Evolutionary conservation across 805 yeast species (phyloP), one percentile per base, ranked within the genome.

Genomic region (Candida andamanensis): DNA sequence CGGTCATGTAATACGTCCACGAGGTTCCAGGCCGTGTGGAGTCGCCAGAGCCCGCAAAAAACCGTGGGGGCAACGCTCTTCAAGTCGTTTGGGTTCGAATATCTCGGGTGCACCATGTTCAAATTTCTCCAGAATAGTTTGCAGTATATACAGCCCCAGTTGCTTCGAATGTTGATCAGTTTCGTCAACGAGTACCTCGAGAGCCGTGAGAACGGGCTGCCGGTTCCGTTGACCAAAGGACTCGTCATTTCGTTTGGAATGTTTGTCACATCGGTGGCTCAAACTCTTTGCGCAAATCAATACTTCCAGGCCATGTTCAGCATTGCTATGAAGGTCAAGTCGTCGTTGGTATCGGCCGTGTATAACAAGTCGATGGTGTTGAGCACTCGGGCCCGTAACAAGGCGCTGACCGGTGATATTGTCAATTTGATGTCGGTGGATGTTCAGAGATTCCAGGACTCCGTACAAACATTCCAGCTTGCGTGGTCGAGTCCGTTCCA

Each of bases 401-500:
- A 73, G 45, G 75, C 85, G 24, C 74, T 84, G 19, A 83, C 95
- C 3, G 97, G 97, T 50, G 95, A 86, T 54, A 84, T 89, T 44
- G 96, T 89, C 35, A 89, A 87, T 51, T 67, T 89, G 47, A 86
- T 89, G 95, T 79, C 95, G 31, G 95, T 89, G 27, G 97, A 89
- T 60, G 78, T 87, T 3, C 94, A 84, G 58, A 76, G 95, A 58
- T 62, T 89, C 35, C 94, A 84, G 54, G 95, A 84, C 45, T 65
- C 85, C 35, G 74, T 82, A 14, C 87, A 83, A 54, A 76, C 79
- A 56, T 74, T 87, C 41, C 80, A 84, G 46, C 67, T 85, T 32
- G 64, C 85, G 30, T 85, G 95, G 94, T 85, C 95, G 1, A 95
- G 95, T 29, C 97, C 97, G 1, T 81, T 86, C 58, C 95, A 89